Evolutionary conservation across 805 yeast species (phyloP).

Genomic region (Kodamaea neixiangensis): DNA sequence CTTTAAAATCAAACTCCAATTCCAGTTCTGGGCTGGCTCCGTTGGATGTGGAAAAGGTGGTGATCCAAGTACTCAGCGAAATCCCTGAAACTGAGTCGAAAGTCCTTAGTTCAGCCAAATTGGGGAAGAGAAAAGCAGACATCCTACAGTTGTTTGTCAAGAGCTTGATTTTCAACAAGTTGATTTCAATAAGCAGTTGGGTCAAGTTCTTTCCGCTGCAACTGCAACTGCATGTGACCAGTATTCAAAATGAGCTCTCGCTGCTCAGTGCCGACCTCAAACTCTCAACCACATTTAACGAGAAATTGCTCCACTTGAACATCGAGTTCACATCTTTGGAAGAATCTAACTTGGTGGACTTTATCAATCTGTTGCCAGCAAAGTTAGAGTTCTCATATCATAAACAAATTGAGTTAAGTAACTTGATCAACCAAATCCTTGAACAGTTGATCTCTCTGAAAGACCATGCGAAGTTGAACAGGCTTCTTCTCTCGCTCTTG

Average conservation of each 20-base stretch:
- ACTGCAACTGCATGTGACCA: not conserved
- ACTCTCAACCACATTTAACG: conserved; percentile 21
- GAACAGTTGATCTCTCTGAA: conserved; percentile 26
- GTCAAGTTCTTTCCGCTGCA: conserved; percentile 26
- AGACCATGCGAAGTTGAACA: conserved; percentile 32
- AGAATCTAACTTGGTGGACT: conserved; percentile 38
- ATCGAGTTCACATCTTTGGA: conserved; percentile 42
- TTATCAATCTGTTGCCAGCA: conserved; percentile 22
- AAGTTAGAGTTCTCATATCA: conserved; percentile 24
- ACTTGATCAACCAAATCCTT: conserved; percentile 20
- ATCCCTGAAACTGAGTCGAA: not conserved
- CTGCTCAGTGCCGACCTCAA: conserved; percentile 6
- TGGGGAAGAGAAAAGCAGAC: conserved; percentile 13
- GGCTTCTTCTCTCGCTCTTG: conserved; percentile 14
- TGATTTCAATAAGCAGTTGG: conserved; percentile 27
- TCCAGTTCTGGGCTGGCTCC: conserved; percentile 7
- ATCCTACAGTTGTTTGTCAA: conserved; percentile 31
- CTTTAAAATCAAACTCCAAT: conserved; percentile 13
- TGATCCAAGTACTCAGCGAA: not conserved
- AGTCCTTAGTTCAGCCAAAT: not conserved
- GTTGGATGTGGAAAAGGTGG: not conserved
- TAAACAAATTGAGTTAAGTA: conserved; percentile 28
- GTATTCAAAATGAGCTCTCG: not conserved
- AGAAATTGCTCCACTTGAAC: conserved; percentile 35
- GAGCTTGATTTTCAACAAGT: conserved; percentile 31